phyloP scores from a whole-genome alignment of 1,284 basidiomycete genomes.

The Trichosporon coremiiforme region DNA sequence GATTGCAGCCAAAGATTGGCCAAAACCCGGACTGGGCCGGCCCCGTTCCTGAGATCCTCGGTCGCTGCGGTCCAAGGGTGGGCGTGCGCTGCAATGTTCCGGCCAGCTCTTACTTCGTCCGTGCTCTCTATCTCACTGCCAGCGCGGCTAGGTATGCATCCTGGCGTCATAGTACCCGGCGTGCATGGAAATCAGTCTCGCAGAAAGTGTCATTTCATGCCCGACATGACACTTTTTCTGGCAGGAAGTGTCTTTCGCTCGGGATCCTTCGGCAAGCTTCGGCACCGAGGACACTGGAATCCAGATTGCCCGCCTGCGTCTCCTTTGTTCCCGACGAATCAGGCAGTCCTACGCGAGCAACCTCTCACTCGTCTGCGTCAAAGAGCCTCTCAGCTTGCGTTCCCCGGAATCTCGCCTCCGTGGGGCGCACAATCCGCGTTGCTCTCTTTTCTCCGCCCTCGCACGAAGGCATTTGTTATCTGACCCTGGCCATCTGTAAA shows the following conservation, averaged over 20 bases:
- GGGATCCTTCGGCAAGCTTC: constrained; percentile 17
- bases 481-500: not conserved
- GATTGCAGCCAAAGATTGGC: constrained; percentile 1
- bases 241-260: constrained; percentile 1
- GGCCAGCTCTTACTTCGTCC: not conserved
- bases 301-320: not conserved
- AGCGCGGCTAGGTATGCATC: too few relatives aligned
- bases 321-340: not conserved
- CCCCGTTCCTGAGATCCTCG: constrained; percentile 11
- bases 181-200: not conserved
- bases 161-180: not conserved
- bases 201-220: constrained; percentile 12
- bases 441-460: not conserved
- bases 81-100: constrained; percentile 1
- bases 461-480: not conserved
- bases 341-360: not conserved
- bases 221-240: constrained; percentile 6
- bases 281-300: not conserved
- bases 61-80: not conserved
- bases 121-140: not conserved
- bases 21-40: constrained; percentile 6
- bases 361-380: not conserved
- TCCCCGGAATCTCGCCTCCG: not conserved
- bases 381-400: not conserved
- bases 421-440: not conserved